phyloP scores from a whole-genome alignment of 2,329 filamentous ascomycete species.

The Zymoseptoria ardabiliae region DNA sequence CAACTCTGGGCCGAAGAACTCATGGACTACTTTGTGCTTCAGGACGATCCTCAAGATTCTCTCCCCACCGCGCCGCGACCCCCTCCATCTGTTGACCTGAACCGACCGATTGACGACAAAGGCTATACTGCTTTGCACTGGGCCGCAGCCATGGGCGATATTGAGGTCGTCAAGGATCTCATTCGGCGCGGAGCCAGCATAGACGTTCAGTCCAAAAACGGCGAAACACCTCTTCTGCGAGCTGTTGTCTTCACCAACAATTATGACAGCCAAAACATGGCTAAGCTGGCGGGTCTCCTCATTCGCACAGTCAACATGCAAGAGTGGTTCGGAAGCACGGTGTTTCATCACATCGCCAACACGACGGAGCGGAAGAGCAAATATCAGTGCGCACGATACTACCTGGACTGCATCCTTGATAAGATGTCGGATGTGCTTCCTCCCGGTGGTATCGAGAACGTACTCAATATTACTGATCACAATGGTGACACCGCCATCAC shows the following conservation, averaged over 20 bases:
- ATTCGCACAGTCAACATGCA: constrained; percentile 71
- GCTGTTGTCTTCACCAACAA: constrained; percentile 96
- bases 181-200: constrained; percentile 72
- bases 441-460: constrained; percentile 64
- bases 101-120: constrained; percentile 89
- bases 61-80: constrained; percentile 65
- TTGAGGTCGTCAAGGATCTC: constrained; percentile 83
- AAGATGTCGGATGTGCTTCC: constrained; percentile 73
- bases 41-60: constrained; percentile 46
- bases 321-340: constrained; percentile 75
- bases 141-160: constrained; percentile 94
- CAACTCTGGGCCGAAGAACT: constrained; percentile 87
- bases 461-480: constrained; percentile 76
- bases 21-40: constrained; percentile 87
- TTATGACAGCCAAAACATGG: constrained; percentile 87
- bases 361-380: constrained; percentile 81
- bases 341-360: constrained; percentile 89
- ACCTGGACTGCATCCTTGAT: constrained; percentile 84
- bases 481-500: constrained; percentile 88
- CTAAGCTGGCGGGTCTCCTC: constrained; percentile 73
- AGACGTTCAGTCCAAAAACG: constrained; percentile 54
- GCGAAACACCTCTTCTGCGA: constrained; percentile 88
- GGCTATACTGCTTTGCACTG: constrained; percentile 91
- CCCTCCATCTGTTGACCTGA: constrained; percentile 76
- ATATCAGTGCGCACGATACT: constrained; percentile 84